These are phyloP conservation scores for Maudiozyma saulgeensis DNA, from an alignment of 805 yeast genomes.

Conservation along the genomic window DNA sequence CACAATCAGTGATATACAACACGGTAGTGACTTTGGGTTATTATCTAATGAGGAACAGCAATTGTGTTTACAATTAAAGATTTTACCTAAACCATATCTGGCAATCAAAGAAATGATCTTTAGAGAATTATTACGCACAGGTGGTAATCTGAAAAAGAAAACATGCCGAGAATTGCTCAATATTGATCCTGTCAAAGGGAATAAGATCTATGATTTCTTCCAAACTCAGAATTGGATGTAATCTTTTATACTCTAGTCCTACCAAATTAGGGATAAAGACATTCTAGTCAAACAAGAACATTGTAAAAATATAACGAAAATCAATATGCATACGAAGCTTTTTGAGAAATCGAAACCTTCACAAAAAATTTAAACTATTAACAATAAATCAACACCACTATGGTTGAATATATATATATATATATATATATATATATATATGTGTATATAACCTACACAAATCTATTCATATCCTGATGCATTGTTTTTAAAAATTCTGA, in stretches of 20 bases:
- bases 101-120: constrained; percentile 86
- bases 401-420: no score
- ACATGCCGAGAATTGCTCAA: constrained; percentile 77
- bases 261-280: no score
- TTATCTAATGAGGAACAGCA: constrained; percentile 82
- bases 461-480: no score
- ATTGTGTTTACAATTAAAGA: constrained; percentile 72
- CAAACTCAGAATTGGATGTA: constrained; percentile 81
- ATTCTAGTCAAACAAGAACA: neutral
- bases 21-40: constrained; percentile 73
- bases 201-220: constrained; percentile 85
- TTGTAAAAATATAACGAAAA: neutral
- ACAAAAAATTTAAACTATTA: neutral
- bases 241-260: neutral
- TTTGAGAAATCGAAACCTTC: neutral
- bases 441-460: no score
- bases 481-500: no score
- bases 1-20: constrained; percentile 58
- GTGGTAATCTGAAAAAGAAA: constrained; percentile 74
- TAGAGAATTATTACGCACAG: constrained; percentile 76
- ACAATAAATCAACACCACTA: no score
- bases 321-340: neutral
- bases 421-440: no score
- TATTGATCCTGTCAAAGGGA: constrained; percentile 79
- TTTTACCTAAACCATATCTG: constrained; percentile 86